phyloP scores from a whole-genome alignment of 2,329 filamentous ascomycete species.

The Tolypocladium paradoxum region DNA sequence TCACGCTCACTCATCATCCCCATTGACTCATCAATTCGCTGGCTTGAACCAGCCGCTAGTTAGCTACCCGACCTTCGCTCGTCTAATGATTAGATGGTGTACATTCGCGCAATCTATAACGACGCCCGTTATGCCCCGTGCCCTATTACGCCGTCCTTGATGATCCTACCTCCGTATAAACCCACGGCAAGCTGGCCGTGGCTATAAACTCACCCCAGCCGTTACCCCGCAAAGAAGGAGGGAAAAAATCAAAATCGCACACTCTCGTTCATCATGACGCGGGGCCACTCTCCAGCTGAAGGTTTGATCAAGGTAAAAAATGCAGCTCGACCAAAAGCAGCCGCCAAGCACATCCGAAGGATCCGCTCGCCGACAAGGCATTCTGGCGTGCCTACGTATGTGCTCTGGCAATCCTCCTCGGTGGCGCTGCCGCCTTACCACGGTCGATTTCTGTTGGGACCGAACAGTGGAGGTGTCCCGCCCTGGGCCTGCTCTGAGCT shows the following conservation, averaged over 20 bases:
- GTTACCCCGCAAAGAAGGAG: neutral
- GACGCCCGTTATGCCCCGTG: neutral
- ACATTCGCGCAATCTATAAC: conserved; percentile 7
- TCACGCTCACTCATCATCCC: neutral
- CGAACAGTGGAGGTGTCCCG: neutral
- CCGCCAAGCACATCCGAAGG: neutral
- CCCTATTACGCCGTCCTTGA: conserved; percentile 1
- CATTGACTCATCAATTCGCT: conserved; percentile 2
- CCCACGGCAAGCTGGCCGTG: neutral
- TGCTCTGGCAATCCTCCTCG: neutral
- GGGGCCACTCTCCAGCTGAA: neutral
- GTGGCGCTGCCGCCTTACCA: neutral
- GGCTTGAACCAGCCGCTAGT: neutral
- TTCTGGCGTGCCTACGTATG: neutral
- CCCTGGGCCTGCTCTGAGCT: neutral
- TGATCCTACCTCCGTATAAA: neutral
- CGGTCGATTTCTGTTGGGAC: neutral
- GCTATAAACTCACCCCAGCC: neutral
- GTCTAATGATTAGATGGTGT: conserved; percentile 1
- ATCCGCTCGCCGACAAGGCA: neutral
- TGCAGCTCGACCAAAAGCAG: neutral
- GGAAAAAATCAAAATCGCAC: neutral
- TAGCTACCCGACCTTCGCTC: neutral
- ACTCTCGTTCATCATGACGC: neutral
- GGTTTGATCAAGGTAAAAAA: neutral